Conservation (phyloP, 1,284 basidiomycete species). For the Erythrobasidium hasegawianum region DNA sequence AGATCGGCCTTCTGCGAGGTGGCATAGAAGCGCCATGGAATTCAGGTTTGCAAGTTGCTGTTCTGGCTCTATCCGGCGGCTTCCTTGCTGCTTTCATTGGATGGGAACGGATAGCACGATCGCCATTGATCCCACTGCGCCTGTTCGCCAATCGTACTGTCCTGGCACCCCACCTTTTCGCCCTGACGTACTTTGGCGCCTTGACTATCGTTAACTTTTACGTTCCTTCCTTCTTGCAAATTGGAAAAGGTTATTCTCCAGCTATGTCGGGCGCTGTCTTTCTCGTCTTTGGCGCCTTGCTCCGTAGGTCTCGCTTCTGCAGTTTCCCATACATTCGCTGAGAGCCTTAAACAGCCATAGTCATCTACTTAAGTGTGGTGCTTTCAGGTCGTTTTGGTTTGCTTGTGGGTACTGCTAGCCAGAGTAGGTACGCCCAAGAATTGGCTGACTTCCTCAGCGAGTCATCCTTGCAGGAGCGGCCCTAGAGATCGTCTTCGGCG, state of each 20-base stretch:
- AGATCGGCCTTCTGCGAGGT: not conserved
- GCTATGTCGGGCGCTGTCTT: constrained; percentile 11
- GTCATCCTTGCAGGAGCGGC: constrained; percentile 12
- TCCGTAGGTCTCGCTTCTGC: constrained; percentile 3
- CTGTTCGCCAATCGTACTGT: constrained; percentile 14
- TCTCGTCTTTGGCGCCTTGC: constrained; percentile 4
- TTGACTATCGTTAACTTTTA: no score
- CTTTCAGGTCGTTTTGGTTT: not conserved
- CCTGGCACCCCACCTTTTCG: constrained; percentile 3
- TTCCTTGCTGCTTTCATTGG: no score
- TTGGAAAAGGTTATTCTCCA: constrained; percentile 9
- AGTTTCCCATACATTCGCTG: not conserved
- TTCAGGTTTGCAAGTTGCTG: no score
- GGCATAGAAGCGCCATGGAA: not conserved
- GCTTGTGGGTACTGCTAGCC: no score
- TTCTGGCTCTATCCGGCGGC: no score
- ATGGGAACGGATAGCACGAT: not conserved
- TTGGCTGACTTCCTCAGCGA: not conserved
- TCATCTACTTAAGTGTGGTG: constrained; percentile 10
- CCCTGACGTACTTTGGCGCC: constrained; percentile 6
- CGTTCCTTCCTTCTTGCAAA: not conserved
- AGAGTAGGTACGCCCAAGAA: no score
- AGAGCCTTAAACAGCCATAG: not conserved
- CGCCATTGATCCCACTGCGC: constrained; percentile 14
- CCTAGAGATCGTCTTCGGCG: not conserved